phyloP scores from a whole-genome alignment of 495 filamentous ascomycete species.

The Penicillium bovifimosum region DNA sequence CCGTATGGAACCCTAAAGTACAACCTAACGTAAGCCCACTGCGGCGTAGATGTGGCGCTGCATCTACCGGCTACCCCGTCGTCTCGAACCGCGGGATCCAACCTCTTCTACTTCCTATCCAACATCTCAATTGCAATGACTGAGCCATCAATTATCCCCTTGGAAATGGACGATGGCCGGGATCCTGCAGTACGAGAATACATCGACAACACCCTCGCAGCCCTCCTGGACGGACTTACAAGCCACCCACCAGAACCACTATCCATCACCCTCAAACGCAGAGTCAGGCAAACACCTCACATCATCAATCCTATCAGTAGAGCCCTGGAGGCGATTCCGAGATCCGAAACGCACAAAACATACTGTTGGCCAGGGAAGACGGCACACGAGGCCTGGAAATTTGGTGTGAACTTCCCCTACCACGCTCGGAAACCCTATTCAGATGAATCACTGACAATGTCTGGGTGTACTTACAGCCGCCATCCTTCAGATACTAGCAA shows the following conservation, averaged over 20 bases:
- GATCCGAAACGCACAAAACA: slow-evolving; percentile 15
- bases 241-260: slow-evolving; percentile 25
- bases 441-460: background rate
- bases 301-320: slow-evolving; percentile 26
- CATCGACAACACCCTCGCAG: slow-evolving; percentile 29
- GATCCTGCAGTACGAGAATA: slow-evolving; percentile 22
- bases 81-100: background rate
- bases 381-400: slow-evolving; percentile 58
- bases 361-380: slow-evolving; percentile 56
- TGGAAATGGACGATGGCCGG: background rate
- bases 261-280: slow-evolving; percentile 29
- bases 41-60: background rate
- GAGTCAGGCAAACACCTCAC: slow-evolving; percentile 16
- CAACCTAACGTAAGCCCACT: background rate
- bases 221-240: slow-evolving; percentile 23
- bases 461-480: slow-evolving; percentile 38
- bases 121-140: slow-evolving; percentile 8
- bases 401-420: slow-evolving; percentile 40
- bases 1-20: too few relatives aligned
- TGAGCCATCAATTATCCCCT: background rate
- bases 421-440: background rate
- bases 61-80: background rate
- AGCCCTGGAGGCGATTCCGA: slow-evolving; percentile 23
- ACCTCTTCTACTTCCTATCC: background rate
- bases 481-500: slow-evolving; percentile 61